phyloP scores from a whole-genome alignment of 495 filamentous ascomycete species.

The Aspergillus ellipticus region DNA sequence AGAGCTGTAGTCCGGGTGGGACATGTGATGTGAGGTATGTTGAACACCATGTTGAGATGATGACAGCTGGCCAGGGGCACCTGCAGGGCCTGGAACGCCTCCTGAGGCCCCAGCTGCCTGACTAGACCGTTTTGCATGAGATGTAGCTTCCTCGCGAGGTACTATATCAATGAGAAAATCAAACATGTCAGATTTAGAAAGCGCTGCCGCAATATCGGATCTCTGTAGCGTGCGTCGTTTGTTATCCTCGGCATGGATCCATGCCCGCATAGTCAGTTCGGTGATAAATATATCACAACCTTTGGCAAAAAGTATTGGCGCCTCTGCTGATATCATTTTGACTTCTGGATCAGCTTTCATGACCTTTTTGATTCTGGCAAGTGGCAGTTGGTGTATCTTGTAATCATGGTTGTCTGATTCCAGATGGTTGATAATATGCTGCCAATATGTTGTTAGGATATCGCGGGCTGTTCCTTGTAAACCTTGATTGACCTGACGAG shows the following conservation, averaged over 20 bases:
- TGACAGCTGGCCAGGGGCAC: conserved; percentile 51
- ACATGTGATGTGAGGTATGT: conserved; percentile 61
- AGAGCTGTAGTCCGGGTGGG: conserved; percentile 60
- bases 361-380: conserved; percentile 98
- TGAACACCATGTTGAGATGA: conserved; percentile 57
- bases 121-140: conserved; percentile 73
- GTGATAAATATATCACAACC: conserved; percentile 99
- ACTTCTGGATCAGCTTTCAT: conserved; percentile 99
- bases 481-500: conserved; percentile 82
- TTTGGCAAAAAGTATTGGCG: conserved; percentile 96
- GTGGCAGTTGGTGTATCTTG: conserved; percentile 91
- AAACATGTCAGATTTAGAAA: conserved; percentile 99
- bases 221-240: conserved; percentile 93
- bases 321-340: conserved; percentile 99
- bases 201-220: conserved; percentile 90
- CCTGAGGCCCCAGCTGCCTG: conserved; percentile 54
- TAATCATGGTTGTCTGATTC: conserved; percentile 96
- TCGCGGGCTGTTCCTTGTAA: conserved; percentile 90
- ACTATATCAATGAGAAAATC: conserved; percentile 99
- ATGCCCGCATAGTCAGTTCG: conserved; percentile 98
- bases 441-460: conserved; percentile 97
- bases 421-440: conserved; percentile 91
- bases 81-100: conserved; percentile 37
- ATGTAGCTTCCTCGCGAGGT: conserved; percentile 84
- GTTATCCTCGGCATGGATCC: conserved; percentile 99